Conservation (phyloP, 2,329 filamentous ascomycete species). For the Hypomyces rosellus region DNA sequence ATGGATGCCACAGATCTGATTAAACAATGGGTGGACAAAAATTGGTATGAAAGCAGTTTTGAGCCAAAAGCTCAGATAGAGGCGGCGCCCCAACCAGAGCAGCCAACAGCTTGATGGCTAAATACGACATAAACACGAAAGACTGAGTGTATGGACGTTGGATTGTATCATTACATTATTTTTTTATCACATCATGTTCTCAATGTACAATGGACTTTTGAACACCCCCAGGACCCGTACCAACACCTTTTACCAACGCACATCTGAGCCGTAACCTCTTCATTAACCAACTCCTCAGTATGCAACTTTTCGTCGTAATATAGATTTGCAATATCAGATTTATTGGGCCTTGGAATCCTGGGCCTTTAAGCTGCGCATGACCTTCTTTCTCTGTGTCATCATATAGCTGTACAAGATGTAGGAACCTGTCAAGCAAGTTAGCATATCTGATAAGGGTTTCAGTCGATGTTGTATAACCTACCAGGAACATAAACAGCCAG, state of each 20-base stretch:
- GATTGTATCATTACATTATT: too few species aligned
- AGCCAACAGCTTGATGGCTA: too few species aligned
- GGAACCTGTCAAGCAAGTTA: slow-evolving; percentile 41
- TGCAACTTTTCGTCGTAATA: background rate
- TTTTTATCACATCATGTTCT: too few species aligned
- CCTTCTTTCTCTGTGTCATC: slow-evolving; percentile 82
- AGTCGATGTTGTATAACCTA: slow-evolving; percentile 34
- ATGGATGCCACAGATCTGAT: slow-evolving; percentile 60
- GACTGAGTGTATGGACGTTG: too few species aligned
- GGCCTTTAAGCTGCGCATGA: slow-evolving; percentile 57
- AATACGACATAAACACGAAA: too few species aligned
- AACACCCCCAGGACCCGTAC: too few species aligned
- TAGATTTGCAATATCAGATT: background rate
- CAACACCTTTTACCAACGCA: too few species aligned
- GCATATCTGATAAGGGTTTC: background rate
- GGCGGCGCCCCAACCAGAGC: too few species aligned
- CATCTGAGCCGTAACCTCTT: background rate
- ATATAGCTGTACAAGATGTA: slow-evolving; percentile 91
- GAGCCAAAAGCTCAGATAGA: too few species aligned
- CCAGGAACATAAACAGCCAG: slow-evolving; percentile 75
- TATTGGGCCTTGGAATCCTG: slow-evolving; percentile 39
- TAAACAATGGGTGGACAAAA: slow-evolving; percentile 55
- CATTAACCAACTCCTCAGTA: background rate
- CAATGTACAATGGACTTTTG: too few species aligned
- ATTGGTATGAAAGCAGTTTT: slow-evolving; percentile 53